These are phyloP conservation scores for Penicillium robsamsonii DNA, from an alignment of 495 filamentous ascomycete genomes.

Conservation along the genomic window DNA sequence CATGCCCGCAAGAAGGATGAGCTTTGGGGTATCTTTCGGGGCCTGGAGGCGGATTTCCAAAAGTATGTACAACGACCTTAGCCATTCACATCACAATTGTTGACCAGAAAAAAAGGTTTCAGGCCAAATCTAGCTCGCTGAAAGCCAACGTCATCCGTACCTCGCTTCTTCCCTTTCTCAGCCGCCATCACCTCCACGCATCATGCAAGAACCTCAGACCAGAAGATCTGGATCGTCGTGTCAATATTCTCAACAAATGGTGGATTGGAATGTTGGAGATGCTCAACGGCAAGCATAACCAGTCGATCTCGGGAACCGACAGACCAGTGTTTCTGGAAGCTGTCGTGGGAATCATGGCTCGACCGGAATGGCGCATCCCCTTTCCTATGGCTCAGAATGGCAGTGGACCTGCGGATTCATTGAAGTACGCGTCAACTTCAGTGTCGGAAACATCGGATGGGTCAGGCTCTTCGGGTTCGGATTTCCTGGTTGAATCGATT, in stretches of 20 bases:
- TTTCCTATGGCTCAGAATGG: constrained; percentile 47
- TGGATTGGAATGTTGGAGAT: constrained; percentile 89
- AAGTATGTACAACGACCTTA: constrained; percentile 49
- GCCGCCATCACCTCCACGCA: constrained; percentile 65
- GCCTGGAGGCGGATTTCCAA: constrained; percentile 77
- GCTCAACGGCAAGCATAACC: constrained; percentile 70
- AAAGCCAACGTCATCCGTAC: constrained; percentile 80
- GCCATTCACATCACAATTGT: constrained; percentile 1
- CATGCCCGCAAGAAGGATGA: constrained; percentile 68
- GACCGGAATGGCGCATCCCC: constrained; percentile 84
- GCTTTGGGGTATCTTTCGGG: constrained; percentile 82
- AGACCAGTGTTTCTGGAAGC: constrained; percentile 81
- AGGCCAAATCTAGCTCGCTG: constrained; percentile 69
- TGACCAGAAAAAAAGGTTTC: constrained; percentile 51
- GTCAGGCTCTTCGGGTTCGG: constrained; percentile 53
- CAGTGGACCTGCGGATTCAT: constrained; percentile 27
- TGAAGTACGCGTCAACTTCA: constrained; percentile 39
- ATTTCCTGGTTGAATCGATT: constrained; percentile 84
- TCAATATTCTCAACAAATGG: constrained; percentile 88
- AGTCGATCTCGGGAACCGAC: constrained; percentile 72
- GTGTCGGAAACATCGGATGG: constrained; percentile 42
- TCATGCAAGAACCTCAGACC: constrained; percentile 65
- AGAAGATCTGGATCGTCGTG: constrained; percentile 84
- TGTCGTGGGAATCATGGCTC: constrained; percentile 80
- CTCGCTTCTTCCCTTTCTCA: constrained; percentile 80